Evolutionary conservation across 225 moss, liverwort and hornwort species (phyloP).

Genomic region (Anthoceros angustus): DNA sequence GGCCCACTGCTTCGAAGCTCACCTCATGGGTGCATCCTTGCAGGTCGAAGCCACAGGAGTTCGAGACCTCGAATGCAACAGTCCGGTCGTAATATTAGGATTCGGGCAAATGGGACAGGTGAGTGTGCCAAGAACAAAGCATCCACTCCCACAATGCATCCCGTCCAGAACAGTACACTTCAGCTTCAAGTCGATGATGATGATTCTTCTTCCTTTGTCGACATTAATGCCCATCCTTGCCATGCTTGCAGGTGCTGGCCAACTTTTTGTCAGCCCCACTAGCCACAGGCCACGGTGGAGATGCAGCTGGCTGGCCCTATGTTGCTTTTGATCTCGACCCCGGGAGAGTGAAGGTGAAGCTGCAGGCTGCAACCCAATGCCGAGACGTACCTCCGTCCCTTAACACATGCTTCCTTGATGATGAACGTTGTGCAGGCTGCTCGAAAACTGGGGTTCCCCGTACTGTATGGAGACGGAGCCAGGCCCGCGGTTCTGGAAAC

Average conservation of each 20-base stretch:
- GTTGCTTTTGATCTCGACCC: constrained; percentile 96
- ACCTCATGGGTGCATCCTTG: neutral
- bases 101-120: constrained; percentile 99
- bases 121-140: neutral
- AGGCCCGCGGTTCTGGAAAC: constrained; percentile 74
- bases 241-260: constrained; percentile 53
- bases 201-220: neutral
- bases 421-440: constrained; percentile 39
- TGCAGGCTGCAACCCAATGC: neutral
- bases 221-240: neutral
- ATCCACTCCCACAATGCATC: neutral
- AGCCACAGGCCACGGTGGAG: constrained; percentile 86
- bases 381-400: neutral
- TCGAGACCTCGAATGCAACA: constrained; percentile 35
- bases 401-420: neutral
- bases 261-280: constrained; percentile 95
- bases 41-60: constrained; percentile 29
- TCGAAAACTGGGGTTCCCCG: constrained; percentile 80
- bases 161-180: too few species aligned
- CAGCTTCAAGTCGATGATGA: neutral
- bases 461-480: constrained; percentile 92
- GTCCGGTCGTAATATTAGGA: constrained; percentile 84
- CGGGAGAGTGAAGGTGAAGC: constrained; percentile 62
- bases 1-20: neutral
- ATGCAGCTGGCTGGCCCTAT: constrained; percentile 92